Percentiles rank a stretch among this genome's conserved stretches.
Evolutionary conservation across 2,329 filamentous ascomycete genomes (phyloP).

Genomic region (Colletotrichum sp.): DNA sequence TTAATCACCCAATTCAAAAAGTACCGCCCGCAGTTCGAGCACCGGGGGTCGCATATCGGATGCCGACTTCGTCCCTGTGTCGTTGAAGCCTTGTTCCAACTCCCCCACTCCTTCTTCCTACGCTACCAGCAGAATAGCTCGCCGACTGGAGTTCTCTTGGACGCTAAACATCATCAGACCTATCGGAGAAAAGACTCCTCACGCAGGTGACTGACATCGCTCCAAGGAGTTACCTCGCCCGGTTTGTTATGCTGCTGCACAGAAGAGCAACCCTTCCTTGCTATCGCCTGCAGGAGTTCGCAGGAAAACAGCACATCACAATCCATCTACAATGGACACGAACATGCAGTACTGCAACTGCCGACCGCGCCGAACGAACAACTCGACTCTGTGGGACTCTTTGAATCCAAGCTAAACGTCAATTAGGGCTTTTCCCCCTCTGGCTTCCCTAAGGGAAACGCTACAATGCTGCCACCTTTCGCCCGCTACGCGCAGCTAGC

Average conservation of each 20-base stretch:
- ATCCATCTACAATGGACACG: neutral
- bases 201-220: neutral
- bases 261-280: neutral
- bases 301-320: neutral
- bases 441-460: neutral
- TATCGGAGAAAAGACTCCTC: slow-evolving; percentile 10
- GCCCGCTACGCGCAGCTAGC: neutral
- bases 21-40: neutral
- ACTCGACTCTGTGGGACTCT: neutral
- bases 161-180: neutral
- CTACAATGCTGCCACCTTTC: neutral
- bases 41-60: neutral
- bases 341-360: neutral
- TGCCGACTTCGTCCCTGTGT: neutral
- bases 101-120: neutral
- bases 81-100: neutral
- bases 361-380: neutral
- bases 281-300: slow-evolving; percentile 15
- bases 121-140: neutral
- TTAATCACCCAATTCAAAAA: too few species aligned
- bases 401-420: neutral
- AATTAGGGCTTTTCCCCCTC: neutral
- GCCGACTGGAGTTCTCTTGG: neutral
- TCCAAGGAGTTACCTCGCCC: neutral
- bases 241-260: neutral